These are phyloP conservation scores for Silene noctiflora DNA, from an alignment of 179 eudicot genomes.

Conservation along the genomic window DNA sequence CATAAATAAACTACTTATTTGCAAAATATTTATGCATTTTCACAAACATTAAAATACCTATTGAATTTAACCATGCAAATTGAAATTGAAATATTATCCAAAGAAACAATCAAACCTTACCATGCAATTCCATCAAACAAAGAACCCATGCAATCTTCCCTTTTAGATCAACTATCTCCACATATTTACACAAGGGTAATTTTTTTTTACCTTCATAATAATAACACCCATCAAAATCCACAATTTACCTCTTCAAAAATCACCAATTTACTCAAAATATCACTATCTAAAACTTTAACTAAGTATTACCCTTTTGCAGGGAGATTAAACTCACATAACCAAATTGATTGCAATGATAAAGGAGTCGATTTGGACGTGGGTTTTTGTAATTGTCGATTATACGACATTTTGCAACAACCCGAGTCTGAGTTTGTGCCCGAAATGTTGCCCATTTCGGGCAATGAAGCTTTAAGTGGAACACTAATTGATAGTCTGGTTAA, in stretches of 20 bases:
- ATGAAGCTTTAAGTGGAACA: constrained; percentile 4
- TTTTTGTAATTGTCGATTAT: not conserved
- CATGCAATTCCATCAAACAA: constrained; percentile 4
- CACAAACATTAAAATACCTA: no score
- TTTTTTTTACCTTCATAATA: constrained; percentile 10
- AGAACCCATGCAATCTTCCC: constrained; percentile 6
- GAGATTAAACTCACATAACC: constrained; percentile 3
- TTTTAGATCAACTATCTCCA: constrained; percentile 19
- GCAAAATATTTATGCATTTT: no score
- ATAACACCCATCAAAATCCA: not conserved
- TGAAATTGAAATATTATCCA: constrained; percentile 10
- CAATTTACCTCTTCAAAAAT: not conserved
- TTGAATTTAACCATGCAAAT: constrained; percentile 5
- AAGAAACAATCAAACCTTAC: constrained; percentile 20
- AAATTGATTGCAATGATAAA: constrained; percentile 26
- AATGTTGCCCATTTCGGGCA: constrained; percentile 16
- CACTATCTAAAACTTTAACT: constrained; percentile 23
- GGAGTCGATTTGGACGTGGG: constrained; percentile 18
- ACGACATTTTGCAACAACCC: constrained; percentile 9
- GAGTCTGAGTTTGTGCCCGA: not conserved
- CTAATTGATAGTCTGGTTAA: not conserved
- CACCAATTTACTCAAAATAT: constrained; percentile 12
- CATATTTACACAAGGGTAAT: constrained; percentile 11
- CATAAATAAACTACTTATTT: no score
- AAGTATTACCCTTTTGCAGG: constrained; percentile 35